A percentile compares a stretch with the other conserved stretches of the same genome.
These are phyloP conservation scores for Arbutus unedo DNA, from an alignment of 148 eudicot species.

Conservation along the genomic window DNA sequence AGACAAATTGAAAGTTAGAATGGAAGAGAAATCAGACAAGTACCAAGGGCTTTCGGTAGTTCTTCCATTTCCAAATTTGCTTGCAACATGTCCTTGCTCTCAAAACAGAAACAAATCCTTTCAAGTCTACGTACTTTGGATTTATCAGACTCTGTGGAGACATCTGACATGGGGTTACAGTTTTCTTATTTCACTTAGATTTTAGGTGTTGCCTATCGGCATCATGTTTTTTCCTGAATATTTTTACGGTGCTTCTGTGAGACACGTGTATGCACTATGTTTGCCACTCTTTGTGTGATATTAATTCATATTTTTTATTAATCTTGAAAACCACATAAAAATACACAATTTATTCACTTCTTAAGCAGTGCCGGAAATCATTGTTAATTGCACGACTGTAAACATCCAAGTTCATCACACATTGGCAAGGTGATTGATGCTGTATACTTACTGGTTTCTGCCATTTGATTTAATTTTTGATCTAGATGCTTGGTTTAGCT, in stretches of 20 bases:
- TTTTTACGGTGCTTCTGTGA: no score
- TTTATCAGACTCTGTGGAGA: neutral
- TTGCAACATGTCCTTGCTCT: neutral
- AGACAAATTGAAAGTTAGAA: neutral
- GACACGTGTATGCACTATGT: neutral
- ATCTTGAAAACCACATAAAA: neutral
- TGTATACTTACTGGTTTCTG: neutral
- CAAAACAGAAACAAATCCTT: neutral
- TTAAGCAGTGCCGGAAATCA: neutral
- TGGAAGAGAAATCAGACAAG: neutral
- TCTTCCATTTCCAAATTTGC: neutral
- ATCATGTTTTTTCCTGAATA: neutral
- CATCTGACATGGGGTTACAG: neutral
- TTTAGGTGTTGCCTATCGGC: neutral
- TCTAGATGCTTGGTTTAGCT: neutral
- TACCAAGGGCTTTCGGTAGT: neutral
- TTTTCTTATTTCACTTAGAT: neutral
- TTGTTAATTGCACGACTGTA: neutral
- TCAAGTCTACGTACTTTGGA: neutral
- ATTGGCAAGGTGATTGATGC: neutral
- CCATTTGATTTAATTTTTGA: neutral
- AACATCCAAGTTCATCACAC: neutral
- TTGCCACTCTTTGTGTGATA: neutral
- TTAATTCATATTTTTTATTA: neutral
- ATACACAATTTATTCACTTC: neutral